phyloP scores from a whole-genome alignment of 306 rosid species.

The Lathyrus oleraceus region DNA sequence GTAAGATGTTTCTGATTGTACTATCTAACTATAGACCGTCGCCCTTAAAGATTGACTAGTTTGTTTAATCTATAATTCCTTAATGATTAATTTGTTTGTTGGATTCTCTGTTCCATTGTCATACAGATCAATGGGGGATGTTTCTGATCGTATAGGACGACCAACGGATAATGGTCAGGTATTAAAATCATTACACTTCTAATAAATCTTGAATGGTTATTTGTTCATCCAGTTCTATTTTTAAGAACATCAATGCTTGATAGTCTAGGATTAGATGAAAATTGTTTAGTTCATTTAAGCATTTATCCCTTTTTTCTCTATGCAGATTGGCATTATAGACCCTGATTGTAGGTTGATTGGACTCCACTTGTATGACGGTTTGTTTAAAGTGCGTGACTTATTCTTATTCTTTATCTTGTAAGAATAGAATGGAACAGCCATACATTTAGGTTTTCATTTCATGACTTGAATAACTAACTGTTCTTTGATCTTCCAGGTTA shows the following conservation, averaged over 20 bases:
- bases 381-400: constrained; percentile 69
- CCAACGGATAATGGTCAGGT: constrained; percentile 99
- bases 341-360: constrained; percentile 98
- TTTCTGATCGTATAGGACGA: constrained; percentile 98
- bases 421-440: constrained; percentile 11
- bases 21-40: neutral
- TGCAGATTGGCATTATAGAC: constrained; percentile 97
- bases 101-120: constrained; percentile 14
- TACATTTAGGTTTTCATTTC: neutral
- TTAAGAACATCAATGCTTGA: constrained; percentile 2
- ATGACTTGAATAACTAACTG: constrained; percentile 16
- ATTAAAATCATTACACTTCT: constrained; percentile 27
- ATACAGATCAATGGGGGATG: constrained; percentile 97
- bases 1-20: neutral
- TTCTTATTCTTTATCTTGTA: constrained; percentile 7
- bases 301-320: constrained; percentile 19
- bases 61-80: neutral
- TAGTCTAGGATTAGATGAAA: constrained; percentile 20
- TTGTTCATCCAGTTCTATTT: constrained; percentile 25
- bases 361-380: constrained; percentile 94
- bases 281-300: constrained; percentile 22
- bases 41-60: neutral
- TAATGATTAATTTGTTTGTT: neutral
- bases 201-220: constrained; percentile 1
- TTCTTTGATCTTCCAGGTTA: constrained; percentile 61